A percentile compares a stretch with the other conserved stretches of the same genome.
These are phyloP conservation scores for Annulohypoxylon moriforme DNA, from an alignment of 495 filamentous ascomycete species.

Conservation along the genomic window DNA sequence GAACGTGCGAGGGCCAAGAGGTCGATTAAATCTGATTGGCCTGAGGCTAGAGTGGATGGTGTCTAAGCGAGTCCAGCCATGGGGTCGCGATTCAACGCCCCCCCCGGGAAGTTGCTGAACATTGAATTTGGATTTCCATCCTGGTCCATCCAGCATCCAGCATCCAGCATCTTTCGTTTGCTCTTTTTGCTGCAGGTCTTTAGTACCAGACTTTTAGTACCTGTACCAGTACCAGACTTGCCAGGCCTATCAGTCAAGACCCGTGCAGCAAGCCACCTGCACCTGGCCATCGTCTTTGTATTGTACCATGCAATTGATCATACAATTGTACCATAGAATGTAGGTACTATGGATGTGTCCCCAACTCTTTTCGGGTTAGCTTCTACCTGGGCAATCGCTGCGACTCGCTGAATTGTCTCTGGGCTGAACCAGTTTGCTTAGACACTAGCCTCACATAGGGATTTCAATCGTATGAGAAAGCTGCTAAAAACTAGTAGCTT, in stretches of 20 bases:
- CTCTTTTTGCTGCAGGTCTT: conserved; percentile 34
- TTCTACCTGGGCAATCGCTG: conserved; percentile 17
- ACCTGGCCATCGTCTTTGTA: conserved; percentile 20
- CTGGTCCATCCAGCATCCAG: conserved; percentile 19
- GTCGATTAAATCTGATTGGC: conserved; percentile 32
- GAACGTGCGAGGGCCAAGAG: conserved; percentile 41
- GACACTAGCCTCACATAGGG: conserved; percentile 31
- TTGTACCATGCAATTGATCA: too few species aligned
- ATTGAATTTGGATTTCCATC: conserved; percentile 45
- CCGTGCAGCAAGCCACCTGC: conserved; percentile 25
- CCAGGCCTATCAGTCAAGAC: conserved; percentile 25
- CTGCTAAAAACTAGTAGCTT: conserved; percentile 17
- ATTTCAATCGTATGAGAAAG: conserved; percentile 34
- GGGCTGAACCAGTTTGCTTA: conserved; percentile 35
- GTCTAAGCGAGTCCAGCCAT: conserved; percentile 42
- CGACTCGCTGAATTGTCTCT: conserved; percentile 27
- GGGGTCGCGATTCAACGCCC: conserved; percentile 34
- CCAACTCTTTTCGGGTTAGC: conserved; percentile 34
- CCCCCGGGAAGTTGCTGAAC: conserved; percentile 24
- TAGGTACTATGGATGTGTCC: conserved; percentile 20
- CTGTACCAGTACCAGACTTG: neutral
- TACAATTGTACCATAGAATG: conserved; percentile 6
- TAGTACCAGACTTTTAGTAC: neutral
- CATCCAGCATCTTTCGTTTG: neutral
- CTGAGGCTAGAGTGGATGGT: conserved; percentile 30